Base-by-base conservation (phyloP, 495 filamentous ascomycete species). In the Chaetomium cochliodes region DNA sequence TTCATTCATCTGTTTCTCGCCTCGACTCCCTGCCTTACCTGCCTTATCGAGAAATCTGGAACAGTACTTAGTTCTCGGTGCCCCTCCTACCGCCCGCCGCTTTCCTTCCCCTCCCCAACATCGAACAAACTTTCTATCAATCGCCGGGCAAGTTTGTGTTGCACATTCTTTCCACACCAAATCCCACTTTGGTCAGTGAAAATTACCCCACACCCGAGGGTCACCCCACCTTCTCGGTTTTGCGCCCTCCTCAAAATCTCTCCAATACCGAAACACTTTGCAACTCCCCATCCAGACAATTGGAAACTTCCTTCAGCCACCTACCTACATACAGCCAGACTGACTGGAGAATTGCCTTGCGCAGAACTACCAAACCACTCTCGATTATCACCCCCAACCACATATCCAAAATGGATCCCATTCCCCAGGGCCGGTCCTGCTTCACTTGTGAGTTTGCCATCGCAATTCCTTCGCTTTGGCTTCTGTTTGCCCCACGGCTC, bases 401-500 rank as follows among this genome's bases (percentile, higher is more conserved):
- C 60, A 65, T 63, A 44, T 58, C 63, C 74, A 63, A 42, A 22
- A 80, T 82, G 79, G 79, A 81, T 65, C 79, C 64, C 73, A 69
- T 37, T 37, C 64, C 63, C 50, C 68, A 72, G 53, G 64, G 71
- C 23, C 75, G 79, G 59, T 67, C 76, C 67, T 82, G 80, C 77
- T 82, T 79, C 72, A 81, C 78, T 62, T 82, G 80, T 82, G 69
- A 79, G 80, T 82, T 62, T 62, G 54, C 26, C 64, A 44, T 58
- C 64, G 30, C 70, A 61, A 49, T 69, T 63, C 33, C 56, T 47
- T 69, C 62, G 67, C 62, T 46, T 60, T 67, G 47, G 42, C 62
- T 72, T 69, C 33, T 52, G 57, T 68, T 69, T 74, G 69, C 67
- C 60, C 65, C 65, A 59, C 64, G 60, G 25, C 51, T 49, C 42